Evolutionary conservation across 768 basidiomycete species (phyloP).

Genomic region (Tylopilus rubrobrunneus): DNA sequence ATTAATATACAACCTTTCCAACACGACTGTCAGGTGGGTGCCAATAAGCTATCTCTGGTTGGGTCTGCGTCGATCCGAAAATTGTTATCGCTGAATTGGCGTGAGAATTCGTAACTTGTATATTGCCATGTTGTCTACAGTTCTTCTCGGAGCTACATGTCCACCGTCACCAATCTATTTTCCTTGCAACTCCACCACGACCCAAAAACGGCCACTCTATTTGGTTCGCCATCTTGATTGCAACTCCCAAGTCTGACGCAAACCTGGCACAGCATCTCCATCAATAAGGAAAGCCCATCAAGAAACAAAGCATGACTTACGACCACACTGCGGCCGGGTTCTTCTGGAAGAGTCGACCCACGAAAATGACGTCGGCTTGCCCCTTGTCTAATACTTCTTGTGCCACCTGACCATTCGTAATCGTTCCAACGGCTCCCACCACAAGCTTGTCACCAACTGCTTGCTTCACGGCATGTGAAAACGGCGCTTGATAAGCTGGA

Average conservation of each 20-base stretch:
- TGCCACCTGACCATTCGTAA: conserved; percentile 38
- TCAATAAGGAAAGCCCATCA: not conserved
- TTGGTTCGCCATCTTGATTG: conserved; percentile 45
- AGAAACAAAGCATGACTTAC: conserved; percentile 11
- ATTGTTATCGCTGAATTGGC: no score
- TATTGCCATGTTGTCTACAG: no score
- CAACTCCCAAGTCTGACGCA: conserved; percentile 53
- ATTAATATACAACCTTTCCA: not conserved
- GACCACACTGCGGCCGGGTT: conserved; percentile 49
- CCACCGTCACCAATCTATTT: conserved; percentile 12
- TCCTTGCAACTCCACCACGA: conserved; percentile 20
- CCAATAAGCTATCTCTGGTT: not conserved
- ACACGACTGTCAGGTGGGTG: not conserved
- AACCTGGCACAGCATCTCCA: conserved; percentile 25
- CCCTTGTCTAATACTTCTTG: conserved; percentile 41
- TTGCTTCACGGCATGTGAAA: conserved; percentile 51
- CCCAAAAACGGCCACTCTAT: conserved; percentile 51
- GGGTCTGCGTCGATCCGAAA: no score
- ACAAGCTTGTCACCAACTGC: conserved; percentile 39
- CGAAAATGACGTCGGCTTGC: conserved; percentile 44
- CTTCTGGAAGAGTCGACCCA: conserved; percentile 56
- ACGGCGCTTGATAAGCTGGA: conserved; percentile 51
- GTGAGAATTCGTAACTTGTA: no score
- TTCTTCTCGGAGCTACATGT: not conserved
- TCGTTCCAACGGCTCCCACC: conserved; percentile 26